Conservation (phyloP, 169 alveolate species). For the Theileria annulata region DNA sequence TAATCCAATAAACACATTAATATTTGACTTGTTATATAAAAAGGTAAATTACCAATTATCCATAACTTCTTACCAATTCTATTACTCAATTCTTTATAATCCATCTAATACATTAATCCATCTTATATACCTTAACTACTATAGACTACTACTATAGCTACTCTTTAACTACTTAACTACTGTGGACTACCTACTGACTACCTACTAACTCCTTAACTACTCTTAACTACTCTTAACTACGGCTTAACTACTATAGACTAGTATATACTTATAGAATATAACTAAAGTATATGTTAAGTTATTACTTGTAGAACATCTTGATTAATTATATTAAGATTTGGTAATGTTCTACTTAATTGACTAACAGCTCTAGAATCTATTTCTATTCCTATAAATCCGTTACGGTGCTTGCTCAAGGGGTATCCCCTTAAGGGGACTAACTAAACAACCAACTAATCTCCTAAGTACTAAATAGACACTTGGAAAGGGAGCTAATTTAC, state of each 20-base stretch:
- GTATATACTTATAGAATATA: neutral
- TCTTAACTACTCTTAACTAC: too few relatives aligned
- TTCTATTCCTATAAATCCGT: slow-evolving; percentile 75
- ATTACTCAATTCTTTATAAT: slow-evolving; percentile 70
- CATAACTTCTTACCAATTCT: slow-evolving; percentile 68
- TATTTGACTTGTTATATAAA: slow-evolving; percentile 82
- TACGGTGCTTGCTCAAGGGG: too few relatives aligned
- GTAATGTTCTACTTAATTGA: slow-evolving; percentile 77
- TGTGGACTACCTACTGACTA: too few relatives aligned
- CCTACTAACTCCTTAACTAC: neutral
- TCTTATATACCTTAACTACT: too few relatives aligned
- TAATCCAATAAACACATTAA: slow-evolving; percentile 80
- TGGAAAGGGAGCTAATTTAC: too few relatives aligned
- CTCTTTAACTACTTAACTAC: too few relatives aligned
- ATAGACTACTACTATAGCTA: too few relatives aligned
- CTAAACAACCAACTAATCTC: too few relatives aligned
- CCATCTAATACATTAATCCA: too few relatives aligned
- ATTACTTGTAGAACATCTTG: slow-evolving; percentile 80
- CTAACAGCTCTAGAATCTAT: slow-evolving; percentile 81
- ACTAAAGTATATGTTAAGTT: neutral
- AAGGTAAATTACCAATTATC: slow-evolving; percentile 81
- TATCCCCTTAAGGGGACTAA: too few relatives aligned
- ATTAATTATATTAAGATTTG: slow-evolving; percentile 78
- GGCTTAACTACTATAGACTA: neutral
- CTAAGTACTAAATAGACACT: too few relatives aligned